These are phyloP conservation scores for Rhododendron ferrugineum DNA, from an alignment of 148 eudicot genomes.

Conservation along the genomic window DNA sequence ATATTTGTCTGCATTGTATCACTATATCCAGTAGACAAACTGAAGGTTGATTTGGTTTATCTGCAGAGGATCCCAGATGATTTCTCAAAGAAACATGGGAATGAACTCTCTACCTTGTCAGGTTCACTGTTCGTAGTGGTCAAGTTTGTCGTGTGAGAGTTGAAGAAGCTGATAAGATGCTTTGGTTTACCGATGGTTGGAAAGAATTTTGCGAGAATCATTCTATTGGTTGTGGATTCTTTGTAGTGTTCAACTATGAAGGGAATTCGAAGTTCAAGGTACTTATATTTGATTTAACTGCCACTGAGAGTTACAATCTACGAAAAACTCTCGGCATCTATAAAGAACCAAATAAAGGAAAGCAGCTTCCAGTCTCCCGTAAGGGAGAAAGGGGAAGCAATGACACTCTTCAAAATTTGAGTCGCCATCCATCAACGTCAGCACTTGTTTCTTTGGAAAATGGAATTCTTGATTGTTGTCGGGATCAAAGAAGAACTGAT, in stretches of 20 bases:
- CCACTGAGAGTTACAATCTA: constrained; percentile 29
- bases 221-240: constrained; percentile 14
- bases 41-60: not conserved
- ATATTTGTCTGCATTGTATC: not conserved
- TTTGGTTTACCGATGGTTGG: constrained; percentile 32
- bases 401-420: not conserved
- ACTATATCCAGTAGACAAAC: not conserved
- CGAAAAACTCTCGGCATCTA: not conserved
- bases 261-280: constrained; percentile 24
- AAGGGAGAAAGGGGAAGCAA: not conserved
- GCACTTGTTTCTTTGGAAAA: not conserved
- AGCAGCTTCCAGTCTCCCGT: not conserved
- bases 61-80: constrained; percentile 20
- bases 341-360: not conserved
- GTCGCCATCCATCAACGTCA: not conserved
- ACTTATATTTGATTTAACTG: constrained; percentile 14
- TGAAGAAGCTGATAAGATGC: constrained; percentile 13
- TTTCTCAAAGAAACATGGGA: constrained; percentile 18
- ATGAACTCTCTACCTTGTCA: not conserved
- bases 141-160: constrained; percentile 15
- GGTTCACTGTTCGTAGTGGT: constrained; percentile 16
- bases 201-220: constrained; percentile 19
- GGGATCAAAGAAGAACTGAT: not conserved
- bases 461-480: not conserved
- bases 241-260: constrained; percentile 19